phyloP scores from a whole-genome alignment of 2,329 filamentous ascomycete genomes.

The Cadophora sp. region DNA sequence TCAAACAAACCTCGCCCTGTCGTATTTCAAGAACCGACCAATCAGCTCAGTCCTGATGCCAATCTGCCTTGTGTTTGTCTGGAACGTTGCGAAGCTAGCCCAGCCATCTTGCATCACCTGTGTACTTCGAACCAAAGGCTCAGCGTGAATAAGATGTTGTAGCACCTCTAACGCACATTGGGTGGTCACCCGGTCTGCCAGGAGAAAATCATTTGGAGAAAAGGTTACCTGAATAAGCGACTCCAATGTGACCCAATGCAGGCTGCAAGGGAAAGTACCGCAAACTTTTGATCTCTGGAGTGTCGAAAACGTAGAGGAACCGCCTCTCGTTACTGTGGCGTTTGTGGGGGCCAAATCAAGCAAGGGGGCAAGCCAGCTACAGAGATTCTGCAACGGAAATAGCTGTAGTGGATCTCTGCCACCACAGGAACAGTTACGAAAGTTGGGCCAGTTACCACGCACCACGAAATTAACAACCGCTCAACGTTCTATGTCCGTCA shows the following conservation, averaged over 20 bases:
- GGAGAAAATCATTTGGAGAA: conserved; percentile 33
- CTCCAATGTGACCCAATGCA: conserved; percentile 24
- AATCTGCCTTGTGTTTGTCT: conserved; percentile 35
- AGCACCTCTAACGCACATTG: conserved; percentile 29
- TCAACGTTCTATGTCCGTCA: background rate
- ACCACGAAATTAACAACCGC: background rate
- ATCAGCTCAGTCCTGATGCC: conserved; percentile 18
- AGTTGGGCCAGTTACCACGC: conserved; percentile 10
- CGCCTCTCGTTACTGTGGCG: background rate
- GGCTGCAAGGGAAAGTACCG: conserved; percentile 12
- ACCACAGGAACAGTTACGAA: background rate
- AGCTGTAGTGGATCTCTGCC: conserved; percentile 8
- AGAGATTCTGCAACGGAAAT: conserved; percentile 20
- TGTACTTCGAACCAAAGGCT: conserved; percentile 19
- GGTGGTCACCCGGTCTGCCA: conserved; percentile 32
- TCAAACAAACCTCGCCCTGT: conserved; percentile 33
- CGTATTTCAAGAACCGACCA: conserved; percentile 23
- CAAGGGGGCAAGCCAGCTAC: conserved; percentile 4
- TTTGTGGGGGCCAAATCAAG: conserved; percentile 16
- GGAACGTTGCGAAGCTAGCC: conserved; percentile 25
- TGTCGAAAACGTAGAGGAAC: background rate
- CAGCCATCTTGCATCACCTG: conserved; percentile 34
- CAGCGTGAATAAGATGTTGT: conserved; percentile 29
- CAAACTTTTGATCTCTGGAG: background rate
- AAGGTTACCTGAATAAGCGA: conserved; percentile 22